phyloP scores from a whole-genome alignment of 106 monocot genomes.

The Dendrobium nobile region DNA sequence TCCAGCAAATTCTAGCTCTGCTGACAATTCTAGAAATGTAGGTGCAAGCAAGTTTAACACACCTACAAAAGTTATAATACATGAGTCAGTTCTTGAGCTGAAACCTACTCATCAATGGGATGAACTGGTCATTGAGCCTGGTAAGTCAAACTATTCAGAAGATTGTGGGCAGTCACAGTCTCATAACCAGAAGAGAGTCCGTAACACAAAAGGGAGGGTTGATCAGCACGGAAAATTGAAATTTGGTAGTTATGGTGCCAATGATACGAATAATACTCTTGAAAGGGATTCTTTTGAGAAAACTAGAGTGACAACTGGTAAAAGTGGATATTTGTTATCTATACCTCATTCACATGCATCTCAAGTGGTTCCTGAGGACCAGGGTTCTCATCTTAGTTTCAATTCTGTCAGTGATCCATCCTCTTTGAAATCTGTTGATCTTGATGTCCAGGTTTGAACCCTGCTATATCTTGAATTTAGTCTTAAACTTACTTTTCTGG shows the following conservation, averaged over 20 bases:
- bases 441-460: conserved; percentile 47
- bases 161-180: conserved; percentile 15
- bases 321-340: not conserved
- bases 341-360: conserved; percentile 12
- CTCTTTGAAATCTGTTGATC: conserved; percentile 38
- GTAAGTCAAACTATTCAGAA: conserved; percentile 11
- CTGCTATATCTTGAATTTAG: not conserved
- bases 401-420: conserved; percentile 14
- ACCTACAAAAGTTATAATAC: conserved; percentile 4
- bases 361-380: conserved; percentile 20
- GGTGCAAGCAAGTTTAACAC: not conserved
- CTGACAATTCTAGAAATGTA: not conserved
- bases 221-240: conserved; percentile 26
- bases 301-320: not conserved
- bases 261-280: conserved; percentile 28
- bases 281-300: conserved; percentile 20
- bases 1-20: not conserved
- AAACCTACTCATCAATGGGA: conserved; percentile 14
- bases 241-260: conserved; percentile 17
- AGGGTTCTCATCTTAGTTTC: conserved; percentile 8
- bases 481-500: not conserved
- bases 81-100: not conserved
- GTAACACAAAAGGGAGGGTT: conserved; percentile 11
- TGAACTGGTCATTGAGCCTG: conserved; percentile 5
- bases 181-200: conserved; percentile 16